Conservation (phyloP, 163 green algal species). For the Chlamydomonas reinhardtii region DNA sequence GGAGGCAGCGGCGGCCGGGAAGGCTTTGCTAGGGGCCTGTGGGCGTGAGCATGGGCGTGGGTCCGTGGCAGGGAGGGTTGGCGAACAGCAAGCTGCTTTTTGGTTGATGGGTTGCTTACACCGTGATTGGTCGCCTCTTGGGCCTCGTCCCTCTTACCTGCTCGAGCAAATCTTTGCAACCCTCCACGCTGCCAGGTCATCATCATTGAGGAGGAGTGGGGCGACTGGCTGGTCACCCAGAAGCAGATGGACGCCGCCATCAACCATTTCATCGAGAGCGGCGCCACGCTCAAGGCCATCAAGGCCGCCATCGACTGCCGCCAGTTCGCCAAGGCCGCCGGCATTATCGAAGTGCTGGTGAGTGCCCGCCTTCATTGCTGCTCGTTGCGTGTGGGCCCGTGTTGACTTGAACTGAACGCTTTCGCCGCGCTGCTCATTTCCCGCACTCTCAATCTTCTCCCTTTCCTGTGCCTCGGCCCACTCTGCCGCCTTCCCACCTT, state of each 20-base stretch:
- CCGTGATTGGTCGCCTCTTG: no score
- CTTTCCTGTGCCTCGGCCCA: not conserved
- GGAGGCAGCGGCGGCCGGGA: no score
- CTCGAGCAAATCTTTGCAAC: no score
- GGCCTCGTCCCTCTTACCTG: no score
- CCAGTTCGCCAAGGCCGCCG: conserved; percentile 83
- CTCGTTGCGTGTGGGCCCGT: no score
- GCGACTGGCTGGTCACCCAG: conserved; percentile 82
- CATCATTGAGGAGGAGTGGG: conserved; percentile 87
- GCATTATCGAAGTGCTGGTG: conserved; percentile 83
- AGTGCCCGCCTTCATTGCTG: not conserved
- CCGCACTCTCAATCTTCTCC: not conserved
- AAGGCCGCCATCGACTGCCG: conserved; percentile 81
- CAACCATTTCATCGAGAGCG: conserved; percentile 86
- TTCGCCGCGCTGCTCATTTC: no score
- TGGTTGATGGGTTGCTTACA: no score
- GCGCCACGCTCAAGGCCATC: conserved; percentile 76
- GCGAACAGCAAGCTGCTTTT: no score
- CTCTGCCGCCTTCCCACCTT: not conserved
- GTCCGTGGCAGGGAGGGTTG: not conserved
- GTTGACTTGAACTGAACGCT: no score
- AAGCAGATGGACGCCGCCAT: conserved; percentile 87
- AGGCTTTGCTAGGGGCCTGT: not conserved
- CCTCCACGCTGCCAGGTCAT: conserved; percentile 60
- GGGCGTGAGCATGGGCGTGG: not conserved